Evolutionary conservation across 2,329 filamentous ascomycete genomes (phyloP).

Genomic region (Diaporthe amygdali): DNA sequence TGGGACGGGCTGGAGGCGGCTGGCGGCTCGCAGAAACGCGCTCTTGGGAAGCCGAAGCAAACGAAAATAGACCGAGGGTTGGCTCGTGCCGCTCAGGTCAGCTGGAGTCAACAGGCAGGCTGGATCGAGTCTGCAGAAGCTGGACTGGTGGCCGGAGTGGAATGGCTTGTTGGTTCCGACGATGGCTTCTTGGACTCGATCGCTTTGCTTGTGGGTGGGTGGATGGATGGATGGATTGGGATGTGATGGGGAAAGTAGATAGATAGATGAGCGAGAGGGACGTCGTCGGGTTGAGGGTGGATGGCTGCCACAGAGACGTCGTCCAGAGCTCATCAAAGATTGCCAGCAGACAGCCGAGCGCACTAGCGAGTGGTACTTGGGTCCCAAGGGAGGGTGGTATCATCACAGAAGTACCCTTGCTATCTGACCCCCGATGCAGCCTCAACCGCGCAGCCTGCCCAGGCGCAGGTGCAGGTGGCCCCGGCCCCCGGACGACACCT

Average conservation of each 20-base stretch:
- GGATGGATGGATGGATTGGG: slow-evolving; percentile 7
- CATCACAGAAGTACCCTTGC: background rate
- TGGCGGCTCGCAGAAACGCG: slow-evolving; percentile 17
- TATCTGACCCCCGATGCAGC: background rate
- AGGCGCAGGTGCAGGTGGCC: slow-evolving; percentile 1
- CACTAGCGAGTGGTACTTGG: slow-evolving; percentile 1
- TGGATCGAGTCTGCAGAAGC: background rate
- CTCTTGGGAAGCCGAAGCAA: slow-evolving; percentile 11
- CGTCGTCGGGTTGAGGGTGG: slow-evolving; percentile 15
- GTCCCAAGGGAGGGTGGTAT: background rate
- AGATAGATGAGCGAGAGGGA: slow-evolving; percentile 16
- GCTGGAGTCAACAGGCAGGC: slow-evolving; percentile 19
- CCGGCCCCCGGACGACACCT: slow-evolving; percentile 3
- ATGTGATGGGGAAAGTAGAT: slow-evolving; percentile 7
- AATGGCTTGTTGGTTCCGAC: background rate
- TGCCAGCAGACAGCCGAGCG: slow-evolving; percentile 14
- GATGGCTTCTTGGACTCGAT: slow-evolving; percentile 17
- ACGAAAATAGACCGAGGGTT: slow-evolving; percentile 16
- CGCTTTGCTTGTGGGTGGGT: background rate
- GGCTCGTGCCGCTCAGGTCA: slow-evolving; percentile 23
- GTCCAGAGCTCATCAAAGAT: slow-evolving; percentile 24
- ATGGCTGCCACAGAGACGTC: slow-evolving; percentile 15
- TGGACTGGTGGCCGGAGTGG: background rate
- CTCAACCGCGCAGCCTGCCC: slow-evolving; percentile 11
- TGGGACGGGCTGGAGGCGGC: background rate